Conservation (phyloP, 2,329 filamentous ascomycete genomes). For the Rachicladosporium sp. region DNA sequence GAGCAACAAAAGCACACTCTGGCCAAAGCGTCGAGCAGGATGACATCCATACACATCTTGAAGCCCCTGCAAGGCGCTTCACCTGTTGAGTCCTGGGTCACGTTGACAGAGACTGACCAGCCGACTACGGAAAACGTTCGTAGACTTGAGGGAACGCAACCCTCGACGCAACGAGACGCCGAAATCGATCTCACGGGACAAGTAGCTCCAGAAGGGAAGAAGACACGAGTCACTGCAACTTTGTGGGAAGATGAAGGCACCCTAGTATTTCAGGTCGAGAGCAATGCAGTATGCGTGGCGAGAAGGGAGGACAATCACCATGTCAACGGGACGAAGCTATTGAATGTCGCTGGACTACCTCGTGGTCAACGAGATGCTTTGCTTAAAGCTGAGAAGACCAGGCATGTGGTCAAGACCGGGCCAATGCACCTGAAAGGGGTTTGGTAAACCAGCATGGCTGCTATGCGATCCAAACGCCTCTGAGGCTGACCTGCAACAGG, state of each 20-base stretch:
- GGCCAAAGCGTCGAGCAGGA: too few relatives aligned
- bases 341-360: conserved; percentile 98
- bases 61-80: too few relatives aligned
- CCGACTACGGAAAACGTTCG: too few relatives aligned
- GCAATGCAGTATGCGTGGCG: conserved; percentile 88
- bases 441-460: conserved; percentile 51
- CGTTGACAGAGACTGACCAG: too few relatives aligned
- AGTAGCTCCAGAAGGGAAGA: conserved; percentile 83
- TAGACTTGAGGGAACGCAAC: too few relatives aligned
- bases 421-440: conserved; percentile 98
- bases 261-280: conserved; percentile 94
- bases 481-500: conserved; percentile 49
- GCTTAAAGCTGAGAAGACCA: conserved; percentile 90
- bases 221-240: conserved; percentile 89
- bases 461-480: not conserved
- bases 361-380: conserved; percentile 90
- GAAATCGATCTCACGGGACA: conserved; percentile 91
- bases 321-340: conserved; percentile 95
- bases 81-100: too few relatives aligned
- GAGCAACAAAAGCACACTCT: too few relatives aligned
- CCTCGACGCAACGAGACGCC: too few relatives aligned
- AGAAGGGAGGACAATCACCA: conserved; percentile 95
- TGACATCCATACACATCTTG: too few relatives aligned
- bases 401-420: conserved; percentile 96
- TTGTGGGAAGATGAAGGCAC: conserved; percentile 98